Conservation (phyloP, 31 red algal genomes). For the Bonnemaisonia californica region DNA sequence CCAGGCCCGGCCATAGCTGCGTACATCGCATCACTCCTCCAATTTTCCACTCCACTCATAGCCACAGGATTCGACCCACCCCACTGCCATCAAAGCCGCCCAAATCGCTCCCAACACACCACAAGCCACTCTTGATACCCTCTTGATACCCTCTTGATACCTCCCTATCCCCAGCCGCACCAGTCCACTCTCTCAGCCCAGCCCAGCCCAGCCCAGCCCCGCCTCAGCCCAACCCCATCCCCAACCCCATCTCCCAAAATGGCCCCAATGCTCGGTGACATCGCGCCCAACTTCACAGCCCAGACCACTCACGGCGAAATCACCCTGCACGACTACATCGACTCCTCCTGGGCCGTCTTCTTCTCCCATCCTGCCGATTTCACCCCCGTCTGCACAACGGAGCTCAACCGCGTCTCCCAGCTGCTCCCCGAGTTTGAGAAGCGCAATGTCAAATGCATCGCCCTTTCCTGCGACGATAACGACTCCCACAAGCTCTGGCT, state of each 20-base stretch:
- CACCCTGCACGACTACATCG: not conserved
- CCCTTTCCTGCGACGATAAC: conserved; percentile 54
- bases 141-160: no score
- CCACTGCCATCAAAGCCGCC: no score
- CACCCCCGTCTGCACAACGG: conserved; percentile 93
- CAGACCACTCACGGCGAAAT: not conserved
- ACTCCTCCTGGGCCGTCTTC: conserved; percentile 6
- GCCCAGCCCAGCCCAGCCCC: not conserved
- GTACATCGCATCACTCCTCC: no score
- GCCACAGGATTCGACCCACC: no score
- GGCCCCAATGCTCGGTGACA: not conserved
- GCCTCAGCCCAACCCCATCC: not conserved
- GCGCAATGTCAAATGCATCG: conserved; percentile 63
- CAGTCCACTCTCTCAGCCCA: no score
- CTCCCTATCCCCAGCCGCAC: no score
- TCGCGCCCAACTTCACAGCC: not conserved
- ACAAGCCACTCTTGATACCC: no score
- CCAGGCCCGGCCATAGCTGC: no score
- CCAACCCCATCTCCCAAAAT: not conserved
- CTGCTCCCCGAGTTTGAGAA: conserved; percentile 61
- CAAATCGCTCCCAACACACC: no score
- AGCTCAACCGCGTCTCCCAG: conserved; percentile 74
- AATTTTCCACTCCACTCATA: no score
- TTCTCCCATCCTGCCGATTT: conserved; percentile 85
- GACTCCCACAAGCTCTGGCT: conserved; percentile 59